Evolutionary conservation across 2,329 filamentous ascomycete genomes (phyloP).

Genomic region (Fusarium sp.): DNA sequence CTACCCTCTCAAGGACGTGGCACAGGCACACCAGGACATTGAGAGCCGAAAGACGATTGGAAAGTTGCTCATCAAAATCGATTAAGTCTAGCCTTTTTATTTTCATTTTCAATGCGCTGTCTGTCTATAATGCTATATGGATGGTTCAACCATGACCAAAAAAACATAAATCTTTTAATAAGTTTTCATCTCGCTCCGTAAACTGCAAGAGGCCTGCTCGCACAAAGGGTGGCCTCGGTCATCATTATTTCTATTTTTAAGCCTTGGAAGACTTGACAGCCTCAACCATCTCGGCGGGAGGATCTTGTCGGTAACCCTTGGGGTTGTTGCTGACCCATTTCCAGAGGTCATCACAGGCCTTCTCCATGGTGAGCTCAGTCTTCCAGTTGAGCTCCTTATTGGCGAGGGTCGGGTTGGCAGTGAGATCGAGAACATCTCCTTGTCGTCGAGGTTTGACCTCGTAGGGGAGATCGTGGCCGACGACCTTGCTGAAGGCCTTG

Average conservation of each 20-base stretch:
- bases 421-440: constrained; percentile 94
- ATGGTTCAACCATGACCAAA: constrained; percentile 32
- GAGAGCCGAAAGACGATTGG: constrained; percentile 85
- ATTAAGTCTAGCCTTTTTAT: constrained; percentile 40
- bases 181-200: constrained; percentile 15
- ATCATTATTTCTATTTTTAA: constrained; percentile 27
- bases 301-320: constrained; percentile 89
- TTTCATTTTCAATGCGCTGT: constrained; percentile 30
- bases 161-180: constrained; percentile 30
- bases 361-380: constrained; percentile 87
- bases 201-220: constrained; percentile 24
- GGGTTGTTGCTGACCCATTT: constrained; percentile 98
- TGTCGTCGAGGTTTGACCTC: constrained; percentile 83
- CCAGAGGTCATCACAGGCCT: constrained; percentile 95
- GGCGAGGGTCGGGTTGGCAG: constrained; percentile 86
- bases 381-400: constrained; percentile 93
- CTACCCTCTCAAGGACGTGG: constrained; percentile 79
- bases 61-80: constrained; percentile 79
- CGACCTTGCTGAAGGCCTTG: constrained; percentile 88
- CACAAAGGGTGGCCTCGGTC: constrained; percentile 16
- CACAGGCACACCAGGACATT: constrained; percentile 78
- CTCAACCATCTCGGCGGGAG: constrained; percentile 83
- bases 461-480: constrained; percentile 87
- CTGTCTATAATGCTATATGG: constrained; percentile 38
- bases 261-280: constrained; percentile 58